Percentiles rank a stretch among this genome's conserved stretches.
Evolutionary conservation across 371 early-diverging fungal genomes (phyloP).

Genomic region (Smittium mucronatum): DNA sequence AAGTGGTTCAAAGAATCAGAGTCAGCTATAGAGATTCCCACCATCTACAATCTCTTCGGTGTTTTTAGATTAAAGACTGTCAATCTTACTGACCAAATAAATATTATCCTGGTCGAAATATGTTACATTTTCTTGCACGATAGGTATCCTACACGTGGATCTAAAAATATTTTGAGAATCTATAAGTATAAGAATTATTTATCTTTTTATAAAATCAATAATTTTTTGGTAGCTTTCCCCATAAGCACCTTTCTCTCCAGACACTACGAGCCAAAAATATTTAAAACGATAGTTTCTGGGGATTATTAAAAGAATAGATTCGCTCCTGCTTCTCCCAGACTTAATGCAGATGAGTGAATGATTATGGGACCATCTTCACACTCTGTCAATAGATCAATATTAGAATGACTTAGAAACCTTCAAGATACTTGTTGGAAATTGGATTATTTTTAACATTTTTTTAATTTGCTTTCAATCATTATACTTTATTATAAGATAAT

Average conservation of each 20-base stretch:
- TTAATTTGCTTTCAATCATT: no score
- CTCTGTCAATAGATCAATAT: background rate
- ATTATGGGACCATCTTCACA: background rate
- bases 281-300: background rate
- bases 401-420: no score
- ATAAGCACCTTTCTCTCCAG: background rate
- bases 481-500: no score
- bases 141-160: background rate
- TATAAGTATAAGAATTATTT: background rate
- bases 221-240: background rate
- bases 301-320: background rate
- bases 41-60: background rate
- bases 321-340: background rate
- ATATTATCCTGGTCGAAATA: background rate
- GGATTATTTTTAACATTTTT: no score
- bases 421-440: no score
- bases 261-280: background rate
- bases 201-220: no score
- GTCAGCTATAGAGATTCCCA: background rate
- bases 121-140: background rate
- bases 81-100: background rate
- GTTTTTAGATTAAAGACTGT: background rate
- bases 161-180: background rate
- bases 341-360: background rate
- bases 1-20: background rate